Percentiles rank a stretch among this genome's conserved stretches.
Conservation (phyloP, 345 rosid species). For the Sonneratia caseolaris region DNA sequence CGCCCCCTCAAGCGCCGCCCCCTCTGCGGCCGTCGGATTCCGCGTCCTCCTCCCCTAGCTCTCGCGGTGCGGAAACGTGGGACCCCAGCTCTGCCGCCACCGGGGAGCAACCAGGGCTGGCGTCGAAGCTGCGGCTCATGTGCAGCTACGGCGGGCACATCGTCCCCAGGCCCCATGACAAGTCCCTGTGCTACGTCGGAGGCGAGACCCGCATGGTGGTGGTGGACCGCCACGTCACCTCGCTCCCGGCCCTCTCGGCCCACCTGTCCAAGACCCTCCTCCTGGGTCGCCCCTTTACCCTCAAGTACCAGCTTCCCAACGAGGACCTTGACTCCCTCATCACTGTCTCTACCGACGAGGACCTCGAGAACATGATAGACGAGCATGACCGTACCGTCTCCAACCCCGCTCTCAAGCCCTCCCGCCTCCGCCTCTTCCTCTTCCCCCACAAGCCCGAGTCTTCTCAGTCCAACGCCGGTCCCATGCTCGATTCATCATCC, state of each 20-base stretch:
- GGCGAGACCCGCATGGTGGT: slow-evolving; percentile 90
- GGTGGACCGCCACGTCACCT: slow-evolving; percentile 51
- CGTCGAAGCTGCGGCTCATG: slow-evolving; percentile 80
- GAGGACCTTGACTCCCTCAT: slow-evolving; percentile 92
- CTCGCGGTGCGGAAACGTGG: slow-evolving; percentile 68
- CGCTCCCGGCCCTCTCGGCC: slow-evolving; percentile 43
- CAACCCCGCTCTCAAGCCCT: slow-evolving; percentile 31
- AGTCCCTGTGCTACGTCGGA: slow-evolving; percentile 74
- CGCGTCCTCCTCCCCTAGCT: slow-evolving; percentile 67
- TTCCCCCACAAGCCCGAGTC: slow-evolving; percentile 66
- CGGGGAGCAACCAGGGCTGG: slow-evolving; percentile 13
- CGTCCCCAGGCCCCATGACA: slow-evolving; percentile 86
- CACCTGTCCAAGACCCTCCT: slow-evolving; percentile 63
- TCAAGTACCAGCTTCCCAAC: slow-evolving; percentile 86
- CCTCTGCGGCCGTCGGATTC: slow-evolving; percentile 30
- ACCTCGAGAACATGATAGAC: slow-evolving; percentile 92
- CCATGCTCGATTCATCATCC: slow-evolving; percentile 44
- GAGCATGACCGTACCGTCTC: slow-evolving; percentile 72
- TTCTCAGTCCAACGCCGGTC: slow-evolving; percentile 55
- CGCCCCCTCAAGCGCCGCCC: slow-evolving; percentile 21
- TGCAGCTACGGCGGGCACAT: slow-evolving; percentile 90
- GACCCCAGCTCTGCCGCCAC: slow-evolving; percentile 35
- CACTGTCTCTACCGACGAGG: slow-evolving; percentile 87
- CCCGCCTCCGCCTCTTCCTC: slow-evolving; percentile 74
- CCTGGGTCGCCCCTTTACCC: slow-evolving; percentile 52